Percentiles rank a stretch among this genome's conserved stretches.
These are phyloP conservation scores for Lunasporangiospora selenospora DNA, from an alignment of 192 early-diverging fungal species.

Conservation along the genomic window DNA sequence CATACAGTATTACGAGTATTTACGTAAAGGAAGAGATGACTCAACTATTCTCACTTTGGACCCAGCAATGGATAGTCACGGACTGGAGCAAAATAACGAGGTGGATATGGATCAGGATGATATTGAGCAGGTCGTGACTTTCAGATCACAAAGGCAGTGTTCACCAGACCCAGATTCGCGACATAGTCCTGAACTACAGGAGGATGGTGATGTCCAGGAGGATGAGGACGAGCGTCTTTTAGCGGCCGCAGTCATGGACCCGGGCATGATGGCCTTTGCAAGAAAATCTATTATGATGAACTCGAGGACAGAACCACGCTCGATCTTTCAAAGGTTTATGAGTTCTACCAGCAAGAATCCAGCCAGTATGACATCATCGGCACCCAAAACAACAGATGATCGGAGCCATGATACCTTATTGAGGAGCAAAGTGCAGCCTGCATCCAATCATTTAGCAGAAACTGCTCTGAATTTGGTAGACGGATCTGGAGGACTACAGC, in stretches of 20 bases:
- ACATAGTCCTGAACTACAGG: conserved; percentile 1
- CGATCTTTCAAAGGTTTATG: conserved; percentile 23
- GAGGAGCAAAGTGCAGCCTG: neutral
- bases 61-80: neutral
- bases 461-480: neutral
- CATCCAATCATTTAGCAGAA: neutral
- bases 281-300: conserved; percentile 36
- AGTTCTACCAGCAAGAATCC: neutral
- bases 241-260: neutral
- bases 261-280: conserved; percentile 28
- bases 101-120: neutral
- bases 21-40: neutral
- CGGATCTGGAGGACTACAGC: neutral
- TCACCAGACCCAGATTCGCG: too few species aligned
- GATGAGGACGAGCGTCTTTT: neutral
- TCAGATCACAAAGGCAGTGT: too few species aligned
- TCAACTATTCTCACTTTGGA: neutral
- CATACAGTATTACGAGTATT: conserved; percentile 16
- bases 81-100: neutral
- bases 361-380: neutral
- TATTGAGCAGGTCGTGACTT: neutral
- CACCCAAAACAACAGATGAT: neutral
- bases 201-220: neutral
- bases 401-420: neutral
- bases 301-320: conserved; percentile 4